phyloP scores from a whole-genome alignment of 2,329 filamentous ascomycete genomes.

The Ascocoryne sarcoides region DNA sequence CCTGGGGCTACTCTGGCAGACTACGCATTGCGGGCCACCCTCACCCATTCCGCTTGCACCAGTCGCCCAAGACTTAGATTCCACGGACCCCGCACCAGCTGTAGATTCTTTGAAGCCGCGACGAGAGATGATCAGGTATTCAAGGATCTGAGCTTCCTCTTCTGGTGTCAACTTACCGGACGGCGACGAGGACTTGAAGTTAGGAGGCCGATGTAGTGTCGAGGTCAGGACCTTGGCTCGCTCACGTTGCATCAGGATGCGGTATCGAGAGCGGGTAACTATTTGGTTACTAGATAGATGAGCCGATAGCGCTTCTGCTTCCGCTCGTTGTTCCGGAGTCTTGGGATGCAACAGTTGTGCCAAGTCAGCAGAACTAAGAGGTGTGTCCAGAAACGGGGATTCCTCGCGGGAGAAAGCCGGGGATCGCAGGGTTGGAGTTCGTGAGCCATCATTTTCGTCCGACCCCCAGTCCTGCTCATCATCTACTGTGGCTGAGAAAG shows the following conservation, averaged over 20 bases:
- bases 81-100: slow-evolving; percentile 3
- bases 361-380: slow-evolving; percentile 59
- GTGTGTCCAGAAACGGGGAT: slow-evolving; percentile 52
- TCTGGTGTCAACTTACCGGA: slow-evolving; percentile 40
- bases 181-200: slow-evolving; percentile 22
- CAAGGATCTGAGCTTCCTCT: slow-evolving; percentile 52
- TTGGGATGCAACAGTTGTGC: slow-evolving; percentile 75
- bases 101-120: slow-evolving; percentile 16
- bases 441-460: slow-evolving; percentile 38
- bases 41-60: slow-evolving; percentile 68
- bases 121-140: slow-evolving; percentile 45
- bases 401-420: slow-evolving; percentile 43
- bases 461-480: slow-evolving; percentile 39
- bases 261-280: slow-evolving; percentile 75
- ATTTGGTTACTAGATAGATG: slow-evolving; percentile 65
- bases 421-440: slow-evolving; percentile 65
- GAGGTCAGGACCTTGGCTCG: slow-evolving; percentile 59
- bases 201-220: slow-evolving; percentile 31
- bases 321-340: slow-evolving; percentile 66
- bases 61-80: slow-evolving; percentile 49
- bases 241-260: slow-evolving; percentile 57
- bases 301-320: slow-evolving; percentile 72
- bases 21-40: slow-evolving; percentile 76
- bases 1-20: slow-evolving; percentile 79
- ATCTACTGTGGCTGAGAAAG: slow-evolving; percentile 38